Base-by-base conservation (phyloP, 2,329 filamentous ascomycete species). In the Fusarium sp. region DNA sequence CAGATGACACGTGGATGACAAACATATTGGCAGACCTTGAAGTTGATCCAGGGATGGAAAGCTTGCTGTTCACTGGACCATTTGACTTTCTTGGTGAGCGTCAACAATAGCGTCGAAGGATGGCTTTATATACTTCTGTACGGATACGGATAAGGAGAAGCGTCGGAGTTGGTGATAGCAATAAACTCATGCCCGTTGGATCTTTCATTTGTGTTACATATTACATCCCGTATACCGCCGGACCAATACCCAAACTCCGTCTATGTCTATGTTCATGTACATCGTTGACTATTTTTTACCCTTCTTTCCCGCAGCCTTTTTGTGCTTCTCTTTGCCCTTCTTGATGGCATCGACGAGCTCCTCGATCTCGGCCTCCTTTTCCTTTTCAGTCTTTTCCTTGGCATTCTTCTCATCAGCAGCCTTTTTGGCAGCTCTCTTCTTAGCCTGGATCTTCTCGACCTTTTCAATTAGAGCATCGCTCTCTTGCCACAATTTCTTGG, bases 401-500 rank as follows among this genome's bases (percentile, higher is more conserved):
- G 80, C 77, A 33, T 75, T 69, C 63, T 81, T 80, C 1, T 78
- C 78, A 14, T 80, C 78, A 28, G 84, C 79, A 4, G 82, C 82
- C 78, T 84, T 87, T 52, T 82, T 77, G 31, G 76, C 77, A 3
- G 84, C 85, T 55, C 86, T 80, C 76, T 87, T 88, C 18, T 82
- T 83, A 5, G 95, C 95, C 24, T 92, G 89, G 77, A 96, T 91
- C 56, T 90, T 83, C 14, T 83, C 82, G 1, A 95, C 95, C 31
- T 92, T 90, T 80, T 97, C 92, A 63, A 98, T 92, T 72, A 97
- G 89, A 79, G 90, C 90, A 79, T 98, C 95, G 79, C 93, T 98
- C 66, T 93, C 91, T 80, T 97, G 90, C 96, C 96, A 99, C 22
- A 99, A 85, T 81, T 91, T 90, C 87, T 97, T 95, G 66, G 94